Conservation (phyloP, 139 green algal genomes). For the Coccomyxa sp. region DNA sequence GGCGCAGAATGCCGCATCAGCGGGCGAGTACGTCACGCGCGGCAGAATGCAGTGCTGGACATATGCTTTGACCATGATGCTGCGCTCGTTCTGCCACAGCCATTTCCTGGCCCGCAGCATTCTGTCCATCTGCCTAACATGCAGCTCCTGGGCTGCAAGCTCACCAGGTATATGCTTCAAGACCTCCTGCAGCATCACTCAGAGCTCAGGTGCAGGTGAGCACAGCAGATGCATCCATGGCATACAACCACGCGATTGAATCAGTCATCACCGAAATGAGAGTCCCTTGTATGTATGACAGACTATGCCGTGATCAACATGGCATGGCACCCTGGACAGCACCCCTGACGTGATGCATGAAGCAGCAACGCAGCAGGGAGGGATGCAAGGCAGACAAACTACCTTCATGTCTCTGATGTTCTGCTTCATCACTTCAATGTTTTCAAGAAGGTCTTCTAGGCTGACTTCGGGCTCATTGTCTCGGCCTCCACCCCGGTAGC, state of each 20-base stretch:
- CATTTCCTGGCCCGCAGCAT: conserved; percentile 11
- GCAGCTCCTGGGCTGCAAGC: conserved; percentile 35
- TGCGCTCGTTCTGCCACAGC: not conserved
- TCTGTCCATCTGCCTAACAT: conserved; percentile 26
- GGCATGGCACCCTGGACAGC: too few species aligned
- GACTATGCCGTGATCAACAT: not conserved
- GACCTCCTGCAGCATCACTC: conserved; percentile 34
- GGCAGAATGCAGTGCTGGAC: conserved; percentile 56
- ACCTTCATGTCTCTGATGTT: too few species aligned
- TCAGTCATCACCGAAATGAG: not conserved
- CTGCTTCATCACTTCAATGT: too few species aligned
- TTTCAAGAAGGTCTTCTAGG: too few species aligned
- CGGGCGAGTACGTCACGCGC: conserved; percentile 41
- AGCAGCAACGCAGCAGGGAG: too few species aligned
- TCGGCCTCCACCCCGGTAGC: too few species aligned
- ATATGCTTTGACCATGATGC: not conserved
- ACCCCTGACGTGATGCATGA: too few species aligned
- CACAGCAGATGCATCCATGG: not conserved
- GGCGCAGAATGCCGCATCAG: conserved; percentile 60
- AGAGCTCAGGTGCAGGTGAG: too few species aligned
- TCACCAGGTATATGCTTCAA: conserved; percentile 39
- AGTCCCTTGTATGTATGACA: not conserved
- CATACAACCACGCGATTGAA: not conserved
- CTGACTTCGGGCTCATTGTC: too few species aligned
- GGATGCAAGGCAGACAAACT: too few species aligned